These are phyloP conservation scores for Suillus spraguei DNA, from an alignment of 768 basidiomycete genomes.

Conservation along the genomic window DNA sequence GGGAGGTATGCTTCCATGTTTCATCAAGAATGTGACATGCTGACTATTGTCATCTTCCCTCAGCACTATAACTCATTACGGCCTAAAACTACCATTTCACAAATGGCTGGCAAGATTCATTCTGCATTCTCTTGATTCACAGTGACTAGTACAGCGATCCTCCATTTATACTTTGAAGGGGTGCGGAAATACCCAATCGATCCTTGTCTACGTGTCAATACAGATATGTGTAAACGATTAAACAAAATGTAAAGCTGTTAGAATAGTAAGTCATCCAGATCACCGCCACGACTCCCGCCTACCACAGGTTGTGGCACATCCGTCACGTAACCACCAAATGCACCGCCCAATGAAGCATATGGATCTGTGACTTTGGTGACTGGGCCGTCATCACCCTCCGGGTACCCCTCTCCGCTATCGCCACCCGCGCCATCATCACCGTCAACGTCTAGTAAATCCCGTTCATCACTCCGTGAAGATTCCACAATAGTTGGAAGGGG, in stretches of 20 bases:
- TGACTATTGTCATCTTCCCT: slow-evolving; percentile 11
- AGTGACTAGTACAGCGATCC: not conserved
- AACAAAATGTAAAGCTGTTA: slow-evolving; percentile 28
- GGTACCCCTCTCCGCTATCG: slow-evolving; percentile 36
- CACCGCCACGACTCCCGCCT: slow-evolving; percentile 41
- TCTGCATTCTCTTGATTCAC: slow-evolving; percentile 28
- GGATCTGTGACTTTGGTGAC: slow-evolving; percentile 53
- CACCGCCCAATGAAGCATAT: slow-evolving; percentile 80
- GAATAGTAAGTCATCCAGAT: slow-evolving; percentile 72
- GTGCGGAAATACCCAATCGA: slow-evolving; percentile 3
- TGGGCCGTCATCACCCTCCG: slow-evolving; percentile 41
- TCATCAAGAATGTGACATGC: not conserved
- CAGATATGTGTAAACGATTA: not conserved
- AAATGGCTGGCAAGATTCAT: slow-evolving; percentile 35
- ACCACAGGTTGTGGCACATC: slow-evolving; percentile 73
- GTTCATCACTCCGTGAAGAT: slow-evolving; percentile 17
- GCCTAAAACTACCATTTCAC: slow-evolving; percentile 43
- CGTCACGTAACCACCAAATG: slow-evolving; percentile 72
- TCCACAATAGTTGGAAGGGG: slow-evolving; percentile 35
- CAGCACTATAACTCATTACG: slow-evolving; percentile 91
- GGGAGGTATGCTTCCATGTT: slow-evolving; percentile 67
- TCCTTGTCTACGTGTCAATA: slow-evolving; percentile 9
- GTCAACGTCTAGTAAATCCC: slow-evolving; percentile 24
- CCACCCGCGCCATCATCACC: slow-evolving; percentile 23
- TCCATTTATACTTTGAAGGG: slow-evolving; percentile 1